These are phyloP conservation scores for Metschnikowia bowlesiae DNA, from an alignment of 805 yeast genomes.

Conservation along the genomic window DNA sequence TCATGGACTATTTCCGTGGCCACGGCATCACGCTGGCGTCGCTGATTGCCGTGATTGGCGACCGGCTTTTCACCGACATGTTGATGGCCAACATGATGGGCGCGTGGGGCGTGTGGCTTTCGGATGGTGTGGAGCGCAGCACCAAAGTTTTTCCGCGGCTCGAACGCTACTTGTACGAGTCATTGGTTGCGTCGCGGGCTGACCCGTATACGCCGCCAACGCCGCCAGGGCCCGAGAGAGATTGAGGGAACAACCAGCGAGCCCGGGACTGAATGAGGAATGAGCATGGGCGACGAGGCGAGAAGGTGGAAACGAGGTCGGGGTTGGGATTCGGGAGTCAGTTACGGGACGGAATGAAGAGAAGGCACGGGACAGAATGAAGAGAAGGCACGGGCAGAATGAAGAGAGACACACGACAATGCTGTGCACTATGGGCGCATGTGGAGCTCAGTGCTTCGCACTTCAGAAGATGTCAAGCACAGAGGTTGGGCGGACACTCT, in stretches of 20 bases:
- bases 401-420: too few relatives aligned
- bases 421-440: too few relatives aligned
- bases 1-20: slow-evolving; percentile 52
- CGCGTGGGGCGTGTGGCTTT: slow-evolving; percentile 76
- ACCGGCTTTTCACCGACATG: slow-evolving; percentile 85
- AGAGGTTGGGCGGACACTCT: too few relatives aligned
- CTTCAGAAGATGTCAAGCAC: too few relatives aligned
- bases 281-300: too few relatives aligned
- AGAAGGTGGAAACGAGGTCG: too few relatives aligned
- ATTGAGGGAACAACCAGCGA: not conserved
- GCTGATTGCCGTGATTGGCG: slow-evolving; percentile 86
- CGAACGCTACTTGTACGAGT: slow-evolving; percentile 43
- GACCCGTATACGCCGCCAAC: slow-evolving; percentile 18
- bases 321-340: too few relatives aligned
- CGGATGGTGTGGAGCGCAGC: slow-evolving; percentile 65
- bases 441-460: too few relatives aligned
- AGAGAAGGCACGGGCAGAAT: too few relatives aligned
- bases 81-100: slow-evolving; percentile 95
- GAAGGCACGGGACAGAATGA: too few relatives aligned
- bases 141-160: slow-evolving; percentile 46
- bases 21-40: slow-evolving; percentile 45
- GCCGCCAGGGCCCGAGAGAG: slow-evolving; percentile 3
- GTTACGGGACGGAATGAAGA: too few relatives aligned
- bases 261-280: too few relatives aligned
- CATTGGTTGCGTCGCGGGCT: slow-evolving; percentile 11